Evolutionary conservation across 139 green algal species (phyloP).

Genomic region (Trebouxia sp.): DNA sequence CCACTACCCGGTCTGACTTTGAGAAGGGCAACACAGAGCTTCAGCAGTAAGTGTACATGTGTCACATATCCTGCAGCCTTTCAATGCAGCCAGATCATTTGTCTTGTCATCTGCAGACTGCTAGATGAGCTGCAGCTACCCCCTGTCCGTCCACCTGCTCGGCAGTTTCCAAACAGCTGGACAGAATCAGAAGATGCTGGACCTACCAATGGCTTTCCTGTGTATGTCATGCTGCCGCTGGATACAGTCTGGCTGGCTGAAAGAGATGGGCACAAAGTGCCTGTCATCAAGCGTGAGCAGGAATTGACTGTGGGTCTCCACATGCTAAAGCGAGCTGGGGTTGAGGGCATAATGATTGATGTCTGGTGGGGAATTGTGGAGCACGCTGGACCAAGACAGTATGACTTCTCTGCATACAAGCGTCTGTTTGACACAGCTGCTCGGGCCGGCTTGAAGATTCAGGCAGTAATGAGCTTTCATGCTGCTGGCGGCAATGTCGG

Average conservation of each 20-base stretch:
- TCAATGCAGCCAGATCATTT: not conserved
- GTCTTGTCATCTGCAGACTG: not conserved
- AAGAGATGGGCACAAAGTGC: slow-evolving; percentile 56
- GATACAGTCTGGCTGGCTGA: slow-evolving; percentile 97
- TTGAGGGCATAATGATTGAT: slow-evolving; percentile 93
- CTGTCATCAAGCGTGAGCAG: slow-evolving; percentile 83
- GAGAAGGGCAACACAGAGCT: slow-evolving; percentile 33
- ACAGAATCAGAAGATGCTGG: not conserved
- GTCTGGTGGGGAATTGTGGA: slow-evolving; percentile 93
- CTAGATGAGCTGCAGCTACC: slow-evolving; percentile 2
- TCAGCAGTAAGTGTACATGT: not conserved
- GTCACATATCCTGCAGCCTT: no score
- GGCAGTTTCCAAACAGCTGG: not conserved
- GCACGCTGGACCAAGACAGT: slow-evolving; percentile 65
- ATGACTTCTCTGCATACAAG: slow-evolving; percentile 88
- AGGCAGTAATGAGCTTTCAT: slow-evolving; percentile 94
- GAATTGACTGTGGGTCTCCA: slow-evolving; percentile 81
- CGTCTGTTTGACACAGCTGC: slow-evolving; percentile 68
- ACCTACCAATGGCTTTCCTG: slow-evolving; percentile 57
- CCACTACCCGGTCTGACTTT: slow-evolving; percentile 25
- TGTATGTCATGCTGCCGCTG: slow-evolving; percentile 99
- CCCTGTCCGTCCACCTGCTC: not conserved
- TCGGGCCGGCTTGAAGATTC: slow-evolving; percentile 64
- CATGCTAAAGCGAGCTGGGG: slow-evolving; percentile 78
- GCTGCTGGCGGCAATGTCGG: slow-evolving; percentile 90